Percentiles rank a stretch among this genome's conserved stretches.
phyloP scores from a whole-genome alignment of 768 basidiomycete genomes.

The Collybia nuda region DNA sequence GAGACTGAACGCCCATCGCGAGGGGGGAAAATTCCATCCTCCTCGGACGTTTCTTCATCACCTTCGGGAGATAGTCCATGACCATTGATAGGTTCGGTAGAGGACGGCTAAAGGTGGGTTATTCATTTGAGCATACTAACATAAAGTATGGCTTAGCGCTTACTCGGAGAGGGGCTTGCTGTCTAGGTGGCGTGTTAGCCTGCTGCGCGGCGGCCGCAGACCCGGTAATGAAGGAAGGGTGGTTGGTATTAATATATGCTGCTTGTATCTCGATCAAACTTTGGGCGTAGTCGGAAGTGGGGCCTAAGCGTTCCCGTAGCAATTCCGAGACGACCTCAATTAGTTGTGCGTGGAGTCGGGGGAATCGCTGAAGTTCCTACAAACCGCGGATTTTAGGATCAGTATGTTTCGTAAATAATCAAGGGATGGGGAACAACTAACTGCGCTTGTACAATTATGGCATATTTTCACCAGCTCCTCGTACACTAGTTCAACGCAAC shows the following conservation, averaged over 20 bases:
- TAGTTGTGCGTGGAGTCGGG: conserved; percentile 86
- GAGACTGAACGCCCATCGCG: conserved; percentile 68
- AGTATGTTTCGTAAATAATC: not conserved
- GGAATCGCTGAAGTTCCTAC: conserved; percentile 95
- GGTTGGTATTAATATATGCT: conserved; percentile 99
- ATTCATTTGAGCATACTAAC: conserved; percentile 11
- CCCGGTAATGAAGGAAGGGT: conserved; percentile 88
- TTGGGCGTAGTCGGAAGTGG: conserved; percentile 95
- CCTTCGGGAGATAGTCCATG: conserved; percentile 44
- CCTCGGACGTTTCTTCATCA: conserved; percentile 64
- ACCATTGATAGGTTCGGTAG: conserved; percentile 64
- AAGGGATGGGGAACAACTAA: conserved; percentile 33
- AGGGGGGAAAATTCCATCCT: conserved; percentile 51
- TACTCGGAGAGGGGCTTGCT: conserved; percentile 52
- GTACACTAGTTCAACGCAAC: conserved; percentile 97
- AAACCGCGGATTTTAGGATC: not conserved
- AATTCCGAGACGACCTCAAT: conserved; percentile 98
- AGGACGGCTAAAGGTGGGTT: conserved; percentile 49
- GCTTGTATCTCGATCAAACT: conserved; percentile 96
- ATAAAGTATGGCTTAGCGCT: conserved; percentile 19
- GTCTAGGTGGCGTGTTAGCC: conserved; percentile 38
- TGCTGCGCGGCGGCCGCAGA: conserved; percentile 64
- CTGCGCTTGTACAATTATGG: conserved; percentile 93
- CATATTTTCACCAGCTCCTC: conserved; percentile 99
- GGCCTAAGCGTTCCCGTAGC: conserved; percentile 90